These are phyloP conservation scores for Phytophthora hybrid DNA, from an alignment of 352 stramenopile genomes.

Conservation along the genomic window DNA sequence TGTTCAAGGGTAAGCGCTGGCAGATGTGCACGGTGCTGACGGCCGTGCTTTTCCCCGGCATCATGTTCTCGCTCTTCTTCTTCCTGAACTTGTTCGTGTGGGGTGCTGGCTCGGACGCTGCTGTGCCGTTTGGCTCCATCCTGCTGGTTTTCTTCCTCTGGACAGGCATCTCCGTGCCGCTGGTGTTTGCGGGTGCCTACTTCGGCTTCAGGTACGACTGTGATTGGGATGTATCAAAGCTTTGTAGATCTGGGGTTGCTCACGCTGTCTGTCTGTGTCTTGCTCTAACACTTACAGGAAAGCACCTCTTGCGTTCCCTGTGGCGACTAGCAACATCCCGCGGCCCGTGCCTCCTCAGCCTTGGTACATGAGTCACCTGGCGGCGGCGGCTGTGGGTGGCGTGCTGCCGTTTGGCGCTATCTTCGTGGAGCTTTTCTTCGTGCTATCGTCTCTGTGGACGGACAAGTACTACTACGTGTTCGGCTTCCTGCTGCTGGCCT, in stretches of 20 bases:
- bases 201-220: slow-evolving; percentile 96
- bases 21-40: slow-evolving; percentile 97
- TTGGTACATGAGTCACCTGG: slow-evolving; percentile 98
- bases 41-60: slow-evolving; percentile 97
- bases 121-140: slow-evolving; percentile 98
- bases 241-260: slow-evolving; percentile 3
- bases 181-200: slow-evolving; percentile 99
- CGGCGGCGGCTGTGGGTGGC: slow-evolving; percentile 95
- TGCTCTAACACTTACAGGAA: slow-evolving; percentile 49
- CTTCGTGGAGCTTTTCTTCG: slow-evolving; percentile 99
- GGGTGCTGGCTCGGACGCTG: slow-evolving; percentile 92
- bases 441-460: slow-evolving; percentile 98
- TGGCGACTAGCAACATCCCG: slow-evolving; percentile 98
- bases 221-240: neutral
- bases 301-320: slow-evolving; percentile 94
- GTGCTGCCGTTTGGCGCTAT: slow-evolving; percentile 99
- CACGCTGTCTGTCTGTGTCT: neutral
- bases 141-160: slow-evolving; percentile 98
- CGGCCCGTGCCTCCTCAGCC: slow-evolving; percentile 98
- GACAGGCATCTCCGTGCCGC: slow-evolving; percentile 98
- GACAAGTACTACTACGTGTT: slow-evolving; percentile 99
- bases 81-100: slow-evolving; percentile 98
- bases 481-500: slow-evolving; percentile 98
- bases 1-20: slow-evolving; percentile 99
- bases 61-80: slow-evolving; percentile 97